These are phyloP conservation scores for Aspergillus ibericus DNA, from an alignment of 2,329 filamentous ascomycete genomes.

Conservation along the genomic window DNA sequence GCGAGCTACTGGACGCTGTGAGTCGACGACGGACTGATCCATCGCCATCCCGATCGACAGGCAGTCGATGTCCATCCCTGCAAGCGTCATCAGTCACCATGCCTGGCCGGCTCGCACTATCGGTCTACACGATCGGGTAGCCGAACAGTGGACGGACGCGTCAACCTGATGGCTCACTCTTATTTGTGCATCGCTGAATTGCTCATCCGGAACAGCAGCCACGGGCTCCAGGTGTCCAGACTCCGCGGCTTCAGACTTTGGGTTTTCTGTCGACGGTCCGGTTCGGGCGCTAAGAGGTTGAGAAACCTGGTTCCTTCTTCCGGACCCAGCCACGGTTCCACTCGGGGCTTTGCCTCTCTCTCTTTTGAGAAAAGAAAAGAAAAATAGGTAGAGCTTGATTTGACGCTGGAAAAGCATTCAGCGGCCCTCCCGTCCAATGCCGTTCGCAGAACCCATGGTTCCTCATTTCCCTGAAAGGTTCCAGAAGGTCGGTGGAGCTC, in stretches of 20 bases:
- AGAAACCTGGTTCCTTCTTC: neutral
- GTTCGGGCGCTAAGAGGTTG: constrained; percentile 21
- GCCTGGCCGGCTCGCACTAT: neutral
- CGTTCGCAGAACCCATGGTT: neutral
- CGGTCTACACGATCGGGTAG: constrained; percentile 6
- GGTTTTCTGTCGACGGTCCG: constrained; percentile 10
- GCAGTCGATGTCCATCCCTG: neutral
- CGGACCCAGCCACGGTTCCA: constrained; percentile 14
- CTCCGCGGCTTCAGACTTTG: constrained; percentile 10
- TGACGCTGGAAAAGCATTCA: neutral
- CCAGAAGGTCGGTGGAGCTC: constrained; percentile 12
- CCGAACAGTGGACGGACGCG: constrained; percentile 4
- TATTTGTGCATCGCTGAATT: neutral
- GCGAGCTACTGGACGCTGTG: neutral
- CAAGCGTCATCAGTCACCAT: neutral
- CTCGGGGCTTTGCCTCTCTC: constrained; percentile 13
- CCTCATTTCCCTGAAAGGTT: constrained; percentile 11
- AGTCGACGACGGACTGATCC: neutral
- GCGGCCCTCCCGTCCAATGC: neutral
- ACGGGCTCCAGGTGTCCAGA: constrained; percentile 7
- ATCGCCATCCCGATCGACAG: neutral
- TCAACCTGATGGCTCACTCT: neutral
- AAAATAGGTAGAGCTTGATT: constrained; percentile 2
- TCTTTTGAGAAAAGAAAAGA: constrained; percentile 2
- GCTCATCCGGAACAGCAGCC: neutral